phyloP scores from a whole-genome alignment of 768 basidiomycete genomes.

The Tricholoma furcatifolium region DNA sequence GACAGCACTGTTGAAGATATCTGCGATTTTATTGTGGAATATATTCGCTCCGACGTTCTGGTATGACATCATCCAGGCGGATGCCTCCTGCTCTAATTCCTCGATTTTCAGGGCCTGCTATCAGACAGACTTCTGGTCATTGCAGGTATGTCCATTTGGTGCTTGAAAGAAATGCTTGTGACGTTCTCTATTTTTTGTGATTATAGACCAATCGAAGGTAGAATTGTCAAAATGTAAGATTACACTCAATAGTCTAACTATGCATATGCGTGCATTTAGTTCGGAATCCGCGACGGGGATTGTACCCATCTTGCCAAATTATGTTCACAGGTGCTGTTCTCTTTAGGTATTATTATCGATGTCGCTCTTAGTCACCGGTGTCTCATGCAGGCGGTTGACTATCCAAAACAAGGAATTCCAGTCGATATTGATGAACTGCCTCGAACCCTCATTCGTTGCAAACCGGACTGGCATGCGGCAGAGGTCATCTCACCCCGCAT shows the following conservation, averaged over 20 bases:
- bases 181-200: neutral
- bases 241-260: neutral
- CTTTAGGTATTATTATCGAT: neutral
- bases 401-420: conserved; percentile 72
- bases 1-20: conserved; percentile 67
- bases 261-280: conserved; percentile 34
- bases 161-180: neutral
- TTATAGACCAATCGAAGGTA: conserved; percentile 70
- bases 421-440: conserved; percentile 59
- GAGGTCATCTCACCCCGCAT: conserved; percentile 52
- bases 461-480: conserved; percentile 77
- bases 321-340: conserved; percentile 46
- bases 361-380: neutral
- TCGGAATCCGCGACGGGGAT: conserved; percentile 56
- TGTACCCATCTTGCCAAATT: conserved; percentile 61
- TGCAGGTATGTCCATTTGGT: conserved; percentile 47
- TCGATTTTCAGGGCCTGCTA: conserved; percentile 54
- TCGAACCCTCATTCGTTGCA: conserved; percentile 55
- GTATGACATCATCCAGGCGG: conserved; percentile 33
- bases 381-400: conserved; percentile 63
- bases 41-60: conserved; percentile 80
- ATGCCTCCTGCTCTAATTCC: neutral
- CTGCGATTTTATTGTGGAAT: conserved; percentile 79
- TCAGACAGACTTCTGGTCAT: conserved; percentile 68
- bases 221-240: neutral